Conservation (phyloP, 2,329 filamentous ascomycete species). For the Grosmannia serpens region DNA sequence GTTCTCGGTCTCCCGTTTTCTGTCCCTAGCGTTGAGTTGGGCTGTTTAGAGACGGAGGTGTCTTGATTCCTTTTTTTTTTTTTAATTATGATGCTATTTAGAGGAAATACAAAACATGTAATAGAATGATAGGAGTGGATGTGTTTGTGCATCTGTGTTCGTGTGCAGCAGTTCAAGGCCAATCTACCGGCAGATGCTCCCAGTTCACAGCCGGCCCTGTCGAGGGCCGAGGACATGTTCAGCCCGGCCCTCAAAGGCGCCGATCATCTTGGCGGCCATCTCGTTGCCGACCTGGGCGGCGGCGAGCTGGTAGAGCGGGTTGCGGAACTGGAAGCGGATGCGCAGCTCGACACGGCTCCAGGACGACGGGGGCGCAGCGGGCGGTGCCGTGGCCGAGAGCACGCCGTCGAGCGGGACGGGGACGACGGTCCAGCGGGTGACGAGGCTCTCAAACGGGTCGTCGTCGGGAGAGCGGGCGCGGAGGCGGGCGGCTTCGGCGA, state of each 20-base stretch:
- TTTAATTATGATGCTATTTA: neutral
- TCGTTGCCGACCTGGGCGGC: constrained; percentile 73
- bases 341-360: constrained; percentile 64
- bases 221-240: constrained; percentile 29
- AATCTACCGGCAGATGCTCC: neutral
- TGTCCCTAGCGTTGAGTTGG: neutral
- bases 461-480: neutral
- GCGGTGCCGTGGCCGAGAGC: too few species aligned
- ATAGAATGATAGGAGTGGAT: too few species aligned
- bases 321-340: constrained; percentile 76
- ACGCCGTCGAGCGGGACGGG: constrained; percentile 32
- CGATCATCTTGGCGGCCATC: constrained; percentile 79
- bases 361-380: constrained; percentile 12
- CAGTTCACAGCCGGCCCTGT: neutral
- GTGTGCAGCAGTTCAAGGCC: neutral
- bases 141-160: neutral
- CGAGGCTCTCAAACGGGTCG: constrained; percentile 53
- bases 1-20: neutral
- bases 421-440: constrained; percentile 57
- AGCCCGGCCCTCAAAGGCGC: constrained; percentile 81
- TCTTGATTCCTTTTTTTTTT: neutral
- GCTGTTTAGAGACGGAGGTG: neutral
- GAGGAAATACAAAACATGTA: neutral
- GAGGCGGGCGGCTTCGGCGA: neutral
- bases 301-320: constrained; percentile 75